phyloP scores from a whole-genome alignment of 225 moss, liverwort and hornwort genomes.

The Neckera pumila region DNA sequence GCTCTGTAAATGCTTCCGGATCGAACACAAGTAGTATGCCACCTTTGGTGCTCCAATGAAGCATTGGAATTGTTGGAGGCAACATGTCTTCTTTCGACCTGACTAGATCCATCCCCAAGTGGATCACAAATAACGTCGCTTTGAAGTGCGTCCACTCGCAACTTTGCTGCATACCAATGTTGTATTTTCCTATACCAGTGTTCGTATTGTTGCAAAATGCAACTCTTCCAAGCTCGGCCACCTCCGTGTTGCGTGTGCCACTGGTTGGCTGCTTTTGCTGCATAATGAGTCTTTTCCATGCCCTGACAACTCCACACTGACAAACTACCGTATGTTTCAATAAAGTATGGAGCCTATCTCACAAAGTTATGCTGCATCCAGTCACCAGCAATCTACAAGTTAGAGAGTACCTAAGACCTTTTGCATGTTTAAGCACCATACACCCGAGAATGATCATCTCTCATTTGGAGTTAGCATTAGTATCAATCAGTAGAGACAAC shows the following conservation, averaged over 20 bases:
- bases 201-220: neutral
- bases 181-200: neutral
- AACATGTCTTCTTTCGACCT: too few species aligned
- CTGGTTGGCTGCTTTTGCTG: neutral
- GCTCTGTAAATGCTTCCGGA: too few species aligned
- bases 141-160: too few species aligned
- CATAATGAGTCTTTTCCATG: neutral
- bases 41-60: too few species aligned
- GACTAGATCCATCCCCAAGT: rapidly evolving
- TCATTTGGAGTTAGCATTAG: neutral
- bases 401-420: neutral
- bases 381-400: neutral
- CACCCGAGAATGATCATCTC: neutral
- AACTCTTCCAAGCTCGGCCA: neutral
- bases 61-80: too few species aligned
- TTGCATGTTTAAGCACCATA: neutral
- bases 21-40: too few species aligned
- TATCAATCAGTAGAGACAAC: too few species aligned
- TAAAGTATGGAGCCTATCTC: neutral
- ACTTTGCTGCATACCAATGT: too few species aligned
- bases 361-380: neutral
- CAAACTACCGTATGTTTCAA: neutral
- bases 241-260: neutral
- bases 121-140: too few species aligned
- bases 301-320: neutral